Conservation (phyloP, 306 rosid species). For the Acacia melanoxylon region DNA sequence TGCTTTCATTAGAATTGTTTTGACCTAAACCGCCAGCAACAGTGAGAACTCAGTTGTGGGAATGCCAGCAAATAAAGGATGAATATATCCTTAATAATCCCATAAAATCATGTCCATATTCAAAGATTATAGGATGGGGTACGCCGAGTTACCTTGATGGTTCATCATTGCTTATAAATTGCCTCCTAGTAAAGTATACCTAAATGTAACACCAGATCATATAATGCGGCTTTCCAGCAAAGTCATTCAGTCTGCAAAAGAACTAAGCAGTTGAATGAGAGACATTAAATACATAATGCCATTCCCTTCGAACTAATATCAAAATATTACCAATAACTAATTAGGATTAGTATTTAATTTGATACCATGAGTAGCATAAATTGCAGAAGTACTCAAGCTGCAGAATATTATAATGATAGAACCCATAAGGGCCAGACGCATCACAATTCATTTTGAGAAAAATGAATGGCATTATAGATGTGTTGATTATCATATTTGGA, state of each 20-base stretch:
- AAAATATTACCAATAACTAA: neutral
- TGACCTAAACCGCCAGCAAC: slow-evolving; percentile 8
- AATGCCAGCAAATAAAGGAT: neutral
- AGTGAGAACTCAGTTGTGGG: neutral
- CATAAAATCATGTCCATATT: neutral
- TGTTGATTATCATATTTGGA: neutral
- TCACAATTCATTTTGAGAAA: neutral
- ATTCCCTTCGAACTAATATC: neutral
- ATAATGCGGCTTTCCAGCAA: neutral
- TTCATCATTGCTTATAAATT: slow-evolving; percentile 3
- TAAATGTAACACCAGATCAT: neutral
- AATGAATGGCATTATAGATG: neutral
- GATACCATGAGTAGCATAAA: neutral
- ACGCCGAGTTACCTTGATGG: slow-evolving; percentile 13
- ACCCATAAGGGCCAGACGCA: neutral
- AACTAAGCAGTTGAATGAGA: neutral
- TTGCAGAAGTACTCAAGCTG: neutral
- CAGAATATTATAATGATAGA: neutral
- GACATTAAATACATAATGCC: neutral
- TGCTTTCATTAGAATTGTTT: neutral
- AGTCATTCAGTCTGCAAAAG: neutral
- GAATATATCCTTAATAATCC: neutral
- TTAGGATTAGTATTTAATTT: neutral
- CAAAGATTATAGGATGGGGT: neutral
- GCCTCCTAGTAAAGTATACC: neutral